phyloP scores from a whole-genome alignment of 345 rosid species.

The Aurinia saxatilis region DNA sequence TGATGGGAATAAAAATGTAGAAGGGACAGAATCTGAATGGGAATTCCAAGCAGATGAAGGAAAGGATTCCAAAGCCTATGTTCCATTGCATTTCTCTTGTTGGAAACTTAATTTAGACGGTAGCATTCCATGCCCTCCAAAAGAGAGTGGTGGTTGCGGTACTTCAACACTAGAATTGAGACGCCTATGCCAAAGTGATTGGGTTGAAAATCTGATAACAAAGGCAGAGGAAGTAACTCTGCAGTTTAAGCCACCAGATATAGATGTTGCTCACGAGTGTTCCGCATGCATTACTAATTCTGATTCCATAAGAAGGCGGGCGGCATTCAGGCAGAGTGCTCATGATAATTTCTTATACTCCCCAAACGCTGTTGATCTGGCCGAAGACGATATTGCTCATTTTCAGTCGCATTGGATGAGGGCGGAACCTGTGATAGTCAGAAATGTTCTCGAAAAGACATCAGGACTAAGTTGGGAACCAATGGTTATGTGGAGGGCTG shows the following conservation, averaged over 20 bases:
- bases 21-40: not conserved
- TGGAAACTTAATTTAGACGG: conserved; percentile 48
- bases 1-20: conserved; percentile 17
- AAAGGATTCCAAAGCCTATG: not conserved
- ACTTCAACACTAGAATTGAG: conserved; percentile 39
- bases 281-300: conserved; percentile 29
- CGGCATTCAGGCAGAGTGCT: conserved; percentile 46
- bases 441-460: conserved; percentile 46
- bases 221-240: conserved; percentile 41
- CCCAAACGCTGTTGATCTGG: conserved; percentile 46
- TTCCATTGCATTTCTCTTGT: conserved; percentile 7
- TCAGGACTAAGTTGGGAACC: conserved; percentile 90
- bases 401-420: conserved; percentile 68
- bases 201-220: conserved; percentile 36
- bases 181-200: conserved; percentile 39
- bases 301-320: conserved; percentile 31
- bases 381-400: conserved; percentile 46
- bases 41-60: not conserved
- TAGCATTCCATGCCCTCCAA: conserved; percentile 58
- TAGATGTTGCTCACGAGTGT: conserved; percentile 36
- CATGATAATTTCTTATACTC: conserved; percentile 59
- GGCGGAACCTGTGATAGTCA: conserved; percentile 67
- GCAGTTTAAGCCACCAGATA: conserved; percentile 26
- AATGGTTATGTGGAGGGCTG: conserved; percentile 84
- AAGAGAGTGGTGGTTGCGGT: conserved; percentile 60